These are phyloP conservation scores for Ogataea trehaloabstinens DNA, from an alignment of 805 yeast genomes.

Conservation along the genomic window DNA sequence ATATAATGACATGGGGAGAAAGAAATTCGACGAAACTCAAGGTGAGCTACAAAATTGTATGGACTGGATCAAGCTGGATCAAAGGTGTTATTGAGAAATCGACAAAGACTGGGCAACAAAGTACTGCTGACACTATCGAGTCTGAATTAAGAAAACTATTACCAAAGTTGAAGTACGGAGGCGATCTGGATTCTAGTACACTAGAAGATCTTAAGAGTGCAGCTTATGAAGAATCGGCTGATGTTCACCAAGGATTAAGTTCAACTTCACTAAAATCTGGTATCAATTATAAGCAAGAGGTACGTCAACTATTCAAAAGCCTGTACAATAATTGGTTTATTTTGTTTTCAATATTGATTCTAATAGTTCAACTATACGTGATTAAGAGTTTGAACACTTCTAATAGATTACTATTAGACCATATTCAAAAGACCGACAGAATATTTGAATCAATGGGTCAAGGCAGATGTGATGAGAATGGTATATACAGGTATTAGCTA, in stretches of 20 bases:
- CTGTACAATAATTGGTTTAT: constrained; percentile 4
- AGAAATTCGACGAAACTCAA: constrained; percentile 57
- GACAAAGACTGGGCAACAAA: constrained; percentile 74
- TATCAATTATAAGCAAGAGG: background rate
- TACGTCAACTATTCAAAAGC: background rate
- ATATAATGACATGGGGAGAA: constrained; percentile 71
- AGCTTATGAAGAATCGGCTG: background rate
- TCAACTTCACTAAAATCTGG: background rate
- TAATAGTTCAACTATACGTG: constrained; percentile 2
- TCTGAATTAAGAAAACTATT: constrained; percentile 21
- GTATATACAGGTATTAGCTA: background rate
- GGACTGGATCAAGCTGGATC: constrained; percentile 94
- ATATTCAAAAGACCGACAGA: constrained; percentile 1
- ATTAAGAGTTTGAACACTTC: background rate
- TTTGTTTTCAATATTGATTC: background rate
- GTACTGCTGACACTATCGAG: constrained; percentile 47
- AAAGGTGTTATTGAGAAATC: constrained; percentile 86
- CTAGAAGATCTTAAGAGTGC: background rate
- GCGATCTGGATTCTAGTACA: background rate
- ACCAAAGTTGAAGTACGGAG: constrained; percentile 11
- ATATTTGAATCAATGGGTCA: constrained; percentile 1
- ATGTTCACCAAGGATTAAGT: too few species aligned
- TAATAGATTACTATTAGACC: background rate
- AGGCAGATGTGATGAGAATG: background rate
- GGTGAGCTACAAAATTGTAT: constrained; percentile 73